phyloP scores from a whole-genome alignment of 176 grass and related monocot genomes.

The Puccinellia tenuiflora region DNA sequence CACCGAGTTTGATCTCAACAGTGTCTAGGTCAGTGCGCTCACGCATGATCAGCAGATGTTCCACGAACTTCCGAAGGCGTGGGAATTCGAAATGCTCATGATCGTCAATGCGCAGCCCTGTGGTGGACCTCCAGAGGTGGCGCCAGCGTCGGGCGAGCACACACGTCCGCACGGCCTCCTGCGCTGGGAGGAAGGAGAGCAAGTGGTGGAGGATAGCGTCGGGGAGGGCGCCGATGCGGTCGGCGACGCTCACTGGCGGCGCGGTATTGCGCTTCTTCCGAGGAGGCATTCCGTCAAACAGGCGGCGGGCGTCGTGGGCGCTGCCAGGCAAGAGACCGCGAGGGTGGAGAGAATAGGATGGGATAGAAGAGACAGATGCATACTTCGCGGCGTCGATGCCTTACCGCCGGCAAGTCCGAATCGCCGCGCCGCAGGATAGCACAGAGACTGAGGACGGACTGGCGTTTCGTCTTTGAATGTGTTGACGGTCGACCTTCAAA shows the following conservation, averaged over 20 bases:
- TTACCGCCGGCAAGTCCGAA: not conserved
- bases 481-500: not conserved
- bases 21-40: not conserved
- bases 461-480: not conserved
- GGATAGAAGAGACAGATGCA: not conserved
- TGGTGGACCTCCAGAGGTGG: not conserved
- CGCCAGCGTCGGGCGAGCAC: not conserved
- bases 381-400: not conserved
- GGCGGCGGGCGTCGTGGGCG: not conserved
- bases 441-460: not conserved
- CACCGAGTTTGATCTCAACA: not conserved
- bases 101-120: not conserved
- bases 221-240: not conserved
- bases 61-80: not conserved
- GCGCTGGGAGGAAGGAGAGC: not conserved
- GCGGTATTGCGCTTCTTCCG: not conserved
- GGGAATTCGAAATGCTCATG: not conserved
- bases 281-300: conserved; percentile 15
- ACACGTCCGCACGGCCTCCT: not conserved
- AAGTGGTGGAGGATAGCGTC: not conserved
- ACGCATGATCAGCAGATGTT: not conserved
- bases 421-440: no score
- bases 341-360: not conserved
- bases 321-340: not conserved
- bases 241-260: not conserved